Evolutionary conservation across 495 filamentous ascomycete species (phyloP).

Genomic region (Xylaria acuta): DNA sequence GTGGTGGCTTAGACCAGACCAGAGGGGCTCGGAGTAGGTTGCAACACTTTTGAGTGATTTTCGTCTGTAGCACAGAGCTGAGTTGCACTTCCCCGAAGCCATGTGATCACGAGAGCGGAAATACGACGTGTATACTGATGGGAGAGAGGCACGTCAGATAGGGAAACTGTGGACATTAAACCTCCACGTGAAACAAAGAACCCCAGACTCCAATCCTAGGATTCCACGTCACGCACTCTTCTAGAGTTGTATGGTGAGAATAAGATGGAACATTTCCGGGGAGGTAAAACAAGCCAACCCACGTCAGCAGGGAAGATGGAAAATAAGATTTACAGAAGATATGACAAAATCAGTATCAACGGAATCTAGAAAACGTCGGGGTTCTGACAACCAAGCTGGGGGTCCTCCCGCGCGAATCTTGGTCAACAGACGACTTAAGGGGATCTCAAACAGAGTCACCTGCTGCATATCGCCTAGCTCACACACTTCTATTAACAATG

Average conservation of each 20-base stretch:
- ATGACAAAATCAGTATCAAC: not conserved
- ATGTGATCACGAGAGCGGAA: not conserved
- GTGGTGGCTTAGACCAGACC: not conserved
- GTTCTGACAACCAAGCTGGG: not conserved
- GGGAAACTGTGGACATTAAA: not conserved
- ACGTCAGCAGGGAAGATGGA: not conserved
- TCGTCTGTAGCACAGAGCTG: not conserved
- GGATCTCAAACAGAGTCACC: not conserved
- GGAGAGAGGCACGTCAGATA: not conserved
- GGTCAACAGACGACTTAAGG: not conserved
- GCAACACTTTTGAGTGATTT: not conserved
- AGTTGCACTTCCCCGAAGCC: not conserved
- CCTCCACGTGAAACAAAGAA: not conserved
- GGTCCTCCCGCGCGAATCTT: slow-evolving; percentile 1
- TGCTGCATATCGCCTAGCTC: slow-evolving; percentile 14
- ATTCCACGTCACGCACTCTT: not conserved
- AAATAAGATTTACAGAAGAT: not conserved
- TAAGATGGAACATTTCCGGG: not conserved
- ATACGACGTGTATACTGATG: not conserved
- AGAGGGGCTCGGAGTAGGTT: not conserved
- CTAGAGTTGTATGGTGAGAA: not conserved
- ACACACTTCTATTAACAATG: not conserved
- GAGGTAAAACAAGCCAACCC: not conserved
- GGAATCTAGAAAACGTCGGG: not conserved
- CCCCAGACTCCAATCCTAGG: not conserved